Evolutionary conservation across 495 filamentous ascomycete genomes (phyloP), one percentile per base, ranked within the genome.

Genomic region (Staphylotrichum tortipilum): DNA sequence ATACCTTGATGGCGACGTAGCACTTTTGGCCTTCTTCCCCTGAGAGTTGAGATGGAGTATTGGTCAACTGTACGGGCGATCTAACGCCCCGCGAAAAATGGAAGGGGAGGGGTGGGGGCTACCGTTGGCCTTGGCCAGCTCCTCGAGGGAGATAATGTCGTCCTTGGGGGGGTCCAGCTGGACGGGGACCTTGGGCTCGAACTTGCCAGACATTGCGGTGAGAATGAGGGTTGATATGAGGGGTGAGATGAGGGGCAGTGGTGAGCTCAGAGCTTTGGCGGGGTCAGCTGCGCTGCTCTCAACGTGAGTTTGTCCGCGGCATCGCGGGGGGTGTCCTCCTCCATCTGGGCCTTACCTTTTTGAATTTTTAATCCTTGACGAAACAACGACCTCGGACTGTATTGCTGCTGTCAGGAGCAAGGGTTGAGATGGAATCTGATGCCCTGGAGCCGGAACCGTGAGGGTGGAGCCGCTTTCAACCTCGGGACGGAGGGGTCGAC

Each of bases 1-100:
- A 22, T 45, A 77, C 78, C 72, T 95, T 97, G 70, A 99, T 97
- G 24, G 94, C 92, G 22, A 99, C 89, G 55, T 90, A 87, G 21
- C 83, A 89, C 26, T 88, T 88, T 49, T 73, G 79, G 21, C 70
- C 70, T 43, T 76, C 80, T 3, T 79, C 68, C 48, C 84, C 80
- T 67, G 70, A 68, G 44, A 29, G 3, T 28, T 28, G 26, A 28
- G 26, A n/a, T n/a, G n/a, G n/a, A n/a, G n/a, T n/a, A n/a, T n/a
- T n/a, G 6, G 26, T 28, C 26, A 28, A 28, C 26, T n/a, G n/a
- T n/a, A n/a, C n/a, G n/a, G n/a, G n/a, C n/a, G n/a, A n/a, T n/a
- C n/a, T n/a, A n/a, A n/a, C n/a, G n/a, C n/a, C n/a, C n/a, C n/a
- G n/a, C n/a, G n/a, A 11, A 35, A 22, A 18, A n/a, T 42, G 22